These are phyloP conservation scores for Cordyceps pruinosa DNA, from an alignment of 2,329 filamentous ascomycete genomes.

Conservation along the genomic window DNA sequence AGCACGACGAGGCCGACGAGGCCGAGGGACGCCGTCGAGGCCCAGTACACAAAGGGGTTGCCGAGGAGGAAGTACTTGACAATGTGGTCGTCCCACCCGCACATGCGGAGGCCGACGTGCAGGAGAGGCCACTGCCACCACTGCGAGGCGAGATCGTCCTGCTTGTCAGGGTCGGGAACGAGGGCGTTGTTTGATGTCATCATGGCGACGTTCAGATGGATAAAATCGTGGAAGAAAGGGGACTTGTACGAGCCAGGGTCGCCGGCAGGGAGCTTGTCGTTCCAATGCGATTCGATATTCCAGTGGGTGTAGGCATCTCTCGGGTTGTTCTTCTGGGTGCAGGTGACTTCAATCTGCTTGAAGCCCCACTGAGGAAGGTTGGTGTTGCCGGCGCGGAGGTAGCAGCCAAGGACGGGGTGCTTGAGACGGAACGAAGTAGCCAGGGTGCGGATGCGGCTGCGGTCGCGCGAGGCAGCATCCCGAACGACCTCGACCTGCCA, in stretches of 20 bases:
- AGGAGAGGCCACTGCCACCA: slow-evolving; percentile 99
- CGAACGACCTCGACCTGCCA: slow-evolving; percentile 90
- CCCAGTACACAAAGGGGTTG: slow-evolving; percentile 96
- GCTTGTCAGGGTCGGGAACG: slow-evolving; percentile 96
- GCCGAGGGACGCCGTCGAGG: slow-evolving; percentile 71
- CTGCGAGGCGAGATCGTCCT: slow-evolving; percentile 91
- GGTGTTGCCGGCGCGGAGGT: slow-evolving; percentile 88
- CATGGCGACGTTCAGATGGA: slow-evolving; percentile 98
- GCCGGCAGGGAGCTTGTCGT: slow-evolving; percentile 83
- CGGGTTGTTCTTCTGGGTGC: slow-evolving; percentile 86
- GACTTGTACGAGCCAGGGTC: slow-evolving; percentile 92
- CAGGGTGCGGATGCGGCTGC: slow-evolving; percentile 78
- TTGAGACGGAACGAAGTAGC: slow-evolving; percentile 88
- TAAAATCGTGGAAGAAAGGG: slow-evolving; percentile 94
- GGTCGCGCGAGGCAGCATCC: slow-evolving; percentile 81
- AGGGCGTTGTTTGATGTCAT: slow-evolving; percentile 99
- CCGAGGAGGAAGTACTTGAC: slow-evolving; percentile 98
- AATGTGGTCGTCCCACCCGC: slow-evolving; percentile 90
- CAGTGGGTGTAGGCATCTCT: slow-evolving; percentile 94
- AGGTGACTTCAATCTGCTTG: slow-evolving; percentile 98
- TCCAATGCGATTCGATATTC: slow-evolving; percentile 94
- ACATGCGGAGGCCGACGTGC: slow-evolving; percentile 94
- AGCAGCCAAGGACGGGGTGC: slow-evolving; percentile 79
- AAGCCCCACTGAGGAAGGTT: slow-evolving; percentile 99
- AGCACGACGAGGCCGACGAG: slow-evolving; percentile 63